Evolutionary conservation across 192 early-diverging fungal genomes (phyloP).

Genomic region (Coemansia sp.): DNA sequence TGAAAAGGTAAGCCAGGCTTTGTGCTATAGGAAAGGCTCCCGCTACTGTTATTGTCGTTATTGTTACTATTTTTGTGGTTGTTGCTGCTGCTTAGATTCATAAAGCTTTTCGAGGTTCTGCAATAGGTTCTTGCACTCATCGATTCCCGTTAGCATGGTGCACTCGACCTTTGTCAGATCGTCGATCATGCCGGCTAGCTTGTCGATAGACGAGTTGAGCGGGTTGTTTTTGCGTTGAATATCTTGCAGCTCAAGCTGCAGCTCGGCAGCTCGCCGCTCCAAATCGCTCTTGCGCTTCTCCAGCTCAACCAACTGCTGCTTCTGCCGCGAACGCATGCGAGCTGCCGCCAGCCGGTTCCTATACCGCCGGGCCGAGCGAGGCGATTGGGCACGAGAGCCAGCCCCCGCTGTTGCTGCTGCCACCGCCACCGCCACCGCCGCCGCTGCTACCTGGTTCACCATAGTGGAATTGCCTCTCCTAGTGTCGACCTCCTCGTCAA

Average conservation of each 20-base stretch:
- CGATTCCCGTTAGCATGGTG: conserved; percentile 40
- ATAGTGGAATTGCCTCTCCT: not conserved
- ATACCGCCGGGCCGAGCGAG: conserved; percentile 33
- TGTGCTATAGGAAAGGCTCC: not conserved
- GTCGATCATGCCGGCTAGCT: conserved; percentile 37
- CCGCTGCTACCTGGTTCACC: not conserved
- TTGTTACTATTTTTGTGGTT: not conserved
- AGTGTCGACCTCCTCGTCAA: not conserved
- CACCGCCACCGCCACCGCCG: not conserved
- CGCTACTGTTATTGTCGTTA: not conserved
- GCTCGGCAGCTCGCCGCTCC: conserved; percentile 26
- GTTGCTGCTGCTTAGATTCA: not conserved
- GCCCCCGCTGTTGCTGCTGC: not conserved
- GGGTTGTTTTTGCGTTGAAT: conserved; percentile 38
- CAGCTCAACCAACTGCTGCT: conserved; percentile 41
- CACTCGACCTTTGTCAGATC: conserved; percentile 37
- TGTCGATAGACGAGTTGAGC: conserved; percentile 27
- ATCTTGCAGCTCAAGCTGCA: conserved; percentile 28
- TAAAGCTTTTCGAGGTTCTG: conserved; percentile 28
- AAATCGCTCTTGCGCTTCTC: conserved; percentile 37
- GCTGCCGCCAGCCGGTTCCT: conserved; percentile 42
- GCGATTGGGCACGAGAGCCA: conserved; percentile 20
- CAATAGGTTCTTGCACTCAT: conserved; percentile 41
- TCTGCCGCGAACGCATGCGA: conserved; percentile 47
- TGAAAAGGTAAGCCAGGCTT: too few relatives aligned